Conservation (phyloP, 345 rosid species). For the Nephelium lappaceum region DNA sequence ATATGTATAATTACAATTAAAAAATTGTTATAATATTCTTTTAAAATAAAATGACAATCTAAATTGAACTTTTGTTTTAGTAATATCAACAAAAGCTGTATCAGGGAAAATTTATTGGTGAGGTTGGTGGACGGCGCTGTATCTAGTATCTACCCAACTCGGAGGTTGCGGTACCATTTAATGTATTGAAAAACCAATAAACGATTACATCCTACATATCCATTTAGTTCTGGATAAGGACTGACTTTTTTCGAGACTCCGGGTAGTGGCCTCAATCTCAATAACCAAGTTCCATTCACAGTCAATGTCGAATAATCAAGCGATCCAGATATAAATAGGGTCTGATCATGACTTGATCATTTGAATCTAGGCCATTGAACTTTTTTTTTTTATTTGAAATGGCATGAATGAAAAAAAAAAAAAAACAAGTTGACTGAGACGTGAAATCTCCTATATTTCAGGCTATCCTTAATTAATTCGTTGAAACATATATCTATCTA, state of each 20-base stretch:
- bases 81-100: too few relatives aligned
- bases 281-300: too few relatives aligned
- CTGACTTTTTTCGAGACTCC: not conserved
- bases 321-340: too few relatives aligned
- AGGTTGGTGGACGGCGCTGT: conserved; percentile 28
- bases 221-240: not conserved
- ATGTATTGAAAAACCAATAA: not conserved
- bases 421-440: not conserved
- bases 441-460: not conserved
- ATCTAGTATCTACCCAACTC: conserved; percentile 19
- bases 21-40: too few relatives aligned
- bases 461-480: not conserved
- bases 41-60: too few relatives aligned
- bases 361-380: too few relatives aligned
- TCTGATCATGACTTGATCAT: too few relatives aligned
- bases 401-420: too few relatives aligned
- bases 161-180: not conserved
- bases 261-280: not conserved
- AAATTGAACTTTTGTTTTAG: too few relatives aligned
- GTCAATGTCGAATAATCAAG: too few relatives aligned
- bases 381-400: too few relatives aligned
- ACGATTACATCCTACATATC: not conserved
- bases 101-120: conserved; percentile 3
- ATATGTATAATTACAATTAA: not conserved
- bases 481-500: not conserved